These are phyloP conservation scores for Thelonectria rubi DNA, from an alignment of 2,329 filamentous ascomycete genomes.

Conservation along the genomic window DNA sequence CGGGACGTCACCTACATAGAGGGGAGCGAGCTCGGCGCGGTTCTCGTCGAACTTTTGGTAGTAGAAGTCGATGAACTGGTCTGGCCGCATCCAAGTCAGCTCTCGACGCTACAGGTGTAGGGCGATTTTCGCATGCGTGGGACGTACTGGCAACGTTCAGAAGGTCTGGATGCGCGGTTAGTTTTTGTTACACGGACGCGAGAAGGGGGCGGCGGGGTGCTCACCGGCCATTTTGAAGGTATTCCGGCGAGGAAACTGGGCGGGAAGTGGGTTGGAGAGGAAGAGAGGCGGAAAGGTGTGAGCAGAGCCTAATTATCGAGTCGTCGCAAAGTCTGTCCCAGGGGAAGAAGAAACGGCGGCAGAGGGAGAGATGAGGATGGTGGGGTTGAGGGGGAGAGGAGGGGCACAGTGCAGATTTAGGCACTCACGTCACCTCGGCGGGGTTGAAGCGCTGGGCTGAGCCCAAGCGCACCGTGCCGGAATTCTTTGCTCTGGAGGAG, in stretches of 20 bases:
- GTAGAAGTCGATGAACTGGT: constrained; percentile 90
- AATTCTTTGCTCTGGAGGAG: constrained; percentile 28
- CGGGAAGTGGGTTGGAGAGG: constrained; percentile 10
- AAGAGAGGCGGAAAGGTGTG: constrained; percentile 9
- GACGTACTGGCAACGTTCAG: constrained; percentile 59
- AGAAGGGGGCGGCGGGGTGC: constrained; percentile 15
- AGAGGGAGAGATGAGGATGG: constrained; percentile 40
- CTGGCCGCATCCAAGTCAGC: constrained; percentile 55
- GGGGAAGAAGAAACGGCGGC: constrained; percentile 32
- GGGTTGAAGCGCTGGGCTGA: constrained; percentile 3
- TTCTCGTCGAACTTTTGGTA: constrained; percentile 86
- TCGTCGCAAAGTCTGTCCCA: constrained; percentile 49
- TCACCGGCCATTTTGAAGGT: constrained; percentile 41
- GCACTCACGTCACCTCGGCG: constrained; percentile 28
- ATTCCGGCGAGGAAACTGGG: constrained; percentile 15
- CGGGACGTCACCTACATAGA: constrained; percentile 78
- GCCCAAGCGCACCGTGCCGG: not conserved
- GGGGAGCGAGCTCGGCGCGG: constrained; percentile 68
- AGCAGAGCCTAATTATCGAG: constrained; percentile 32
- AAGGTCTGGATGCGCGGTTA: constrained; percentile 51
- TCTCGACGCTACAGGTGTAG: not conserved
- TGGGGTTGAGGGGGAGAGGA: constrained; percentile 44
- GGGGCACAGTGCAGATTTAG: constrained; percentile 50
- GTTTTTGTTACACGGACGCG: constrained; percentile 24
- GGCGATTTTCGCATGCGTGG: constrained; percentile 2